phyloP scores from a whole-genome alignment of 805 yeast species.

The Kluyveromyces dobzhanskii region DNA sequence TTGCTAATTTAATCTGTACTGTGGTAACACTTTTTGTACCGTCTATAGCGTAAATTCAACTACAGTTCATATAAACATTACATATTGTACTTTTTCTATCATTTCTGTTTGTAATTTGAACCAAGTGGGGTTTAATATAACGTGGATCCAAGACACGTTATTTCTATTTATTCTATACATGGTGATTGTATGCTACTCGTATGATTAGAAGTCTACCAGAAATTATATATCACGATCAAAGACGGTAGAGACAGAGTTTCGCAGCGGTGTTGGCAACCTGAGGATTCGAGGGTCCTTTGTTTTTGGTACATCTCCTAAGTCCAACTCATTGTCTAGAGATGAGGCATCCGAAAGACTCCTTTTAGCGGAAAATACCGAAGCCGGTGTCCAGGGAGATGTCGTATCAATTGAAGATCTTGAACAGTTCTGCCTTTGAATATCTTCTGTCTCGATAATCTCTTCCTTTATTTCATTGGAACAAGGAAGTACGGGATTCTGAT shows the following conservation, averaged over 20 bases:
- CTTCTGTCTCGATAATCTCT: not conserved
- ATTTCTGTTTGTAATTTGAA: no score
- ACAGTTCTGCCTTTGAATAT: not conserved
- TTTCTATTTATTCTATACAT: no score
- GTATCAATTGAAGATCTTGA: not conserved
- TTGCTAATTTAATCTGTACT: not conserved
- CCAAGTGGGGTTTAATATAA: no score
- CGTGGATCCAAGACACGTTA: no score
- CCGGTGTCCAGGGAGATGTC: constrained; percentile 2
- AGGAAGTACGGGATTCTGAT: not conserved
- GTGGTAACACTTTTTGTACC: no score
- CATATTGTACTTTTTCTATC: no score
- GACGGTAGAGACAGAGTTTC: not conserved
- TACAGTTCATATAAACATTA: no score
- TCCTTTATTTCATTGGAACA: not conserved
- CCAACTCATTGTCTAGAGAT: not conserved
- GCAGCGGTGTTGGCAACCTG: not conserved
- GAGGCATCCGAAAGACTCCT: constrained; percentile 1
- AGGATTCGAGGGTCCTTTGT: not conserved
- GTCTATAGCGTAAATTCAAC: no score
- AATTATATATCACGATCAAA: not conserved
- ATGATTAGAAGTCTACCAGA: no score
- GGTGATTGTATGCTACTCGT: no score
- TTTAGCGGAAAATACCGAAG: constrained; percentile 2
- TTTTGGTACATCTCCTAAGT: not conserved